Evolutionary conservation across 208 protist species (phyloP).

Genomic region (Herpetomonas samuelpessoai): DNA sequence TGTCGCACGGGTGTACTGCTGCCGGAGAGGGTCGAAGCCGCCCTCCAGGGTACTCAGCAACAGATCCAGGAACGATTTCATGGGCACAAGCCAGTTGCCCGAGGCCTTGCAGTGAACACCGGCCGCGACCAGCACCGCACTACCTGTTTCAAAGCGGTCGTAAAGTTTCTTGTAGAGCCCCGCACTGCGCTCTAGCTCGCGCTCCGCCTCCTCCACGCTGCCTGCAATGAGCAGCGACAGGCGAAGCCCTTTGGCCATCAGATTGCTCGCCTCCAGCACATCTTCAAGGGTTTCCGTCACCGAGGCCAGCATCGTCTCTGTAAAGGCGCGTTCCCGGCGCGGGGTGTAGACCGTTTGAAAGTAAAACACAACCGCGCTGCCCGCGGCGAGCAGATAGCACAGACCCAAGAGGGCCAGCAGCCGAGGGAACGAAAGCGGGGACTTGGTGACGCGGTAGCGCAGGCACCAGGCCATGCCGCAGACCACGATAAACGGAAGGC

Average conservation of each 20-base stretch:
- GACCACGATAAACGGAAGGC: not conserved
- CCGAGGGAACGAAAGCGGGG: not conserved
- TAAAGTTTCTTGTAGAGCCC: no score
- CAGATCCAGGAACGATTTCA: not conserved
- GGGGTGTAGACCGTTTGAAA: not conserved
- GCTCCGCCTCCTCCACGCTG: not conserved
- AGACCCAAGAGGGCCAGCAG: not conserved
- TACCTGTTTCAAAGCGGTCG: no score
- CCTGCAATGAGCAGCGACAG: not conserved
- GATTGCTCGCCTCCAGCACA: not conserved
- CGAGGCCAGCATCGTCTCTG: not conserved
- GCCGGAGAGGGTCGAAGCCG: not conserved
- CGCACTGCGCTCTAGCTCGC: not conserved
- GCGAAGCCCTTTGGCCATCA: not conserved
- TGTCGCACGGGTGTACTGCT: not conserved
- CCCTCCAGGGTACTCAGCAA: not conserved
- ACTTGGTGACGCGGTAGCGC: not conserved
- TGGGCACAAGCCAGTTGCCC: not conserved
- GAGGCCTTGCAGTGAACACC: not conserved
- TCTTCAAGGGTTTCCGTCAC: not conserved
- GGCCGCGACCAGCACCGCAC: not conserved
- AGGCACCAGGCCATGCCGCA: not conserved
- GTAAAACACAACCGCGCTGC: not conserved
- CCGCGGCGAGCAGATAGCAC: not conserved
- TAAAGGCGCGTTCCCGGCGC: not conserved